Evolutionary conservation across 2,329 filamentous ascomycete genomes (phyloP).

Genomic region (Fusarium sp.): DNA sequence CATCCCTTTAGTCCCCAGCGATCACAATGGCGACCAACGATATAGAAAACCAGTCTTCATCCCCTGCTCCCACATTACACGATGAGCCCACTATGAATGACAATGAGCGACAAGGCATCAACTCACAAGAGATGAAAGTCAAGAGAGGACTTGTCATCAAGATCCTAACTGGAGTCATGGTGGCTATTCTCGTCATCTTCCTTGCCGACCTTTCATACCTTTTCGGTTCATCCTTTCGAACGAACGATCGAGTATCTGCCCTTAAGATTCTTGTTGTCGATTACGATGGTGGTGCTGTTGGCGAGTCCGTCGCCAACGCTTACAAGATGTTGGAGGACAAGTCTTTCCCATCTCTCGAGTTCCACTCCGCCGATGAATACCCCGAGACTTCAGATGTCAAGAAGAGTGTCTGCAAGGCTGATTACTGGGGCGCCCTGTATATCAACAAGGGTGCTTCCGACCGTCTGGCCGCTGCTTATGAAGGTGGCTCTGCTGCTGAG

Average conservation of each 20-base stretch:
- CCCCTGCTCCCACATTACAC: slow-evolving; percentile 31
- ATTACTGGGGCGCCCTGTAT: slow-evolving; percentile 55
- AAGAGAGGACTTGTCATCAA: slow-evolving; percentile 12
- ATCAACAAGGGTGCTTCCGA: slow-evolving; percentile 47
- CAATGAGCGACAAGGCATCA: slow-evolving; percentile 15
- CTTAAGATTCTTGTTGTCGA: slow-evolving; percentile 49
- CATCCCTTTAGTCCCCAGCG: neutral
- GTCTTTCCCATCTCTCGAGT: slow-evolving; percentile 49
- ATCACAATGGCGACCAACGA: slow-evolving; percentile 10
- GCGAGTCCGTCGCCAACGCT: slow-evolving; percentile 48
- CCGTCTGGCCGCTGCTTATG: slow-evolving; percentile 46
- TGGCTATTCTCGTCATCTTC: slow-evolving; percentile 36
- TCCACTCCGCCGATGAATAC: slow-evolving; percentile 43
- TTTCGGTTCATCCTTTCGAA: slow-evolving; percentile 48
- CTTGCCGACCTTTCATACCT: slow-evolving; percentile 48
- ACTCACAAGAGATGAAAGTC: slow-evolving; percentile 23
- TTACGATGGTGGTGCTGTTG: slow-evolving; percentile 49
- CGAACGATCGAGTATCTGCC: slow-evolving; percentile 33
- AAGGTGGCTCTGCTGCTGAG: slow-evolving; percentile 36
- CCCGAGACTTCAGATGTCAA: slow-evolving; percentile 42
- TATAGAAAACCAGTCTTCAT: slow-evolving; percentile 15
- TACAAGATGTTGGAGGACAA: slow-evolving; percentile 48
- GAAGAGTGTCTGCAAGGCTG: slow-evolving; percentile 50
- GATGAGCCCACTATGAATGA: slow-evolving; percentile 9
- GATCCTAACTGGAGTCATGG: slow-evolving; percentile 31